Conservation (phyloP, 768 basidiomycete species). For the Amyloporia xantha region DNA sequence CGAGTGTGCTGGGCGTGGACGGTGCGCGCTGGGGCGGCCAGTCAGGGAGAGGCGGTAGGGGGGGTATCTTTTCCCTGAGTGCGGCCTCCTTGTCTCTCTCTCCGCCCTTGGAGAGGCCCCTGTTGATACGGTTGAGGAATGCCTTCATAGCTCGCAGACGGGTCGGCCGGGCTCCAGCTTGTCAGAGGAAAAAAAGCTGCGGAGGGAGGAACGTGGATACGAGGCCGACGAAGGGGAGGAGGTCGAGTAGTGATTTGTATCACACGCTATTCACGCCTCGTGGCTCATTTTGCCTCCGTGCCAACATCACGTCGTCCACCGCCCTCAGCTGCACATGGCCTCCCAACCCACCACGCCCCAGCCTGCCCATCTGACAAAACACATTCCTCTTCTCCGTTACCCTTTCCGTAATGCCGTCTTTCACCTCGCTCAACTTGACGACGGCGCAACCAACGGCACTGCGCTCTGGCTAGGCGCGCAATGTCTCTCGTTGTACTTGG, state of each 20-base stretch:
- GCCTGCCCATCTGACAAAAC: constrained; percentile 64
- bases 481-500: constrained; percentile 59
- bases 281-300: constrained; percentile 5
- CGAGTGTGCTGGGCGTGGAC: too few relatives aligned
- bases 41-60: too few relatives aligned
- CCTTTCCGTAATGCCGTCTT: constrained; percentile 36
- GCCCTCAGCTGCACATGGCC: constrained; percentile 5
- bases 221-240: constrained; percentile 9
- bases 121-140: too few relatives aligned
- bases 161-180: not conserved
- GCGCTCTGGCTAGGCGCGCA: constrained; percentile 83
- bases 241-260: constrained; percentile 1
- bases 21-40: too few relatives aligned
- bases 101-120: too few relatives aligned
- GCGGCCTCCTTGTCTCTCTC: too few relatives aligned
- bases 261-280: constrained; percentile 9
- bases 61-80: too few relatives aligned
- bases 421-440: constrained; percentile 46
- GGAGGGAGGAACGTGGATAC: constrained; percentile 12
- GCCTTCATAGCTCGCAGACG: too few relatives aligned
- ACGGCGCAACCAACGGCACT: constrained; percentile 70
- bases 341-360: constrained; percentile 1
- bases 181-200: not conserved
- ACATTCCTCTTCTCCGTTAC: constrained; percentile 42
- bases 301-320: not conserved